A percentile compares a stretch with the other conserved stretches of the same genome.
Conservation (phyloP, 2,329 filamentous ascomycete genomes). For the Grosmannia serpens region DNA sequence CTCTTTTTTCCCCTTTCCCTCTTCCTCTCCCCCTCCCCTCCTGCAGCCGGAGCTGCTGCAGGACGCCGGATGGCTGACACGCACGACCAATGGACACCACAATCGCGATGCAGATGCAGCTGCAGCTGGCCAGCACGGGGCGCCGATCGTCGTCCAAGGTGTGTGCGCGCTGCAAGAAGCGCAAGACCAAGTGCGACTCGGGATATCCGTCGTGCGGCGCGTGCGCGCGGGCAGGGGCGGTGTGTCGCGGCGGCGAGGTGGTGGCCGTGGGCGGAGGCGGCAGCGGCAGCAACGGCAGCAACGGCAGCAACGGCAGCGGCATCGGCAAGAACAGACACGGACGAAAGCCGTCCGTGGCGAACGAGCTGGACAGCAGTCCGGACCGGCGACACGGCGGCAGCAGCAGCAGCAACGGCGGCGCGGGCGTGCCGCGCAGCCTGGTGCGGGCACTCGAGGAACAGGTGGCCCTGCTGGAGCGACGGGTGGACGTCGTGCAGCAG, state of each 20-base stretch:
- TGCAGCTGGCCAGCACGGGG: background rate
- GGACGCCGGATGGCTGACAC: background rate
- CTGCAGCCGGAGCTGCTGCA: background rate
- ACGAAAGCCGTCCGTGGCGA: too few species aligned
- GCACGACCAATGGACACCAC: background rate
- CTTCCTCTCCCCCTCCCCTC: background rate
- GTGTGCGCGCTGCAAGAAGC: constrained; percentile 1
- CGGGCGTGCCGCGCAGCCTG: background rate
- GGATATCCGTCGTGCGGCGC: constrained; percentile 1
- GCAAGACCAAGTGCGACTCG: constrained; percentile 2
- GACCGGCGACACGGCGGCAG: too few species aligned
- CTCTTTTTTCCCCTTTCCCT: background rate
- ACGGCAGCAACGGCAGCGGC: background rate
- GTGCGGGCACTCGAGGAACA: constrained; percentile 2
- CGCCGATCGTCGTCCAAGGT: constrained; percentile 1
- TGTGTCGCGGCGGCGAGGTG: background rate
- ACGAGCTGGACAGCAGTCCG: too few species aligned
- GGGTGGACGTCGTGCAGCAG: background rate
- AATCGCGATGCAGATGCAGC: background rate
- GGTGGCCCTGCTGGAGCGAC: background rate
- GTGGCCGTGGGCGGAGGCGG: background rate
- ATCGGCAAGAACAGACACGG: too few species aligned
- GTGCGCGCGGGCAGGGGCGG: background rate
- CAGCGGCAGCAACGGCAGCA: background rate
- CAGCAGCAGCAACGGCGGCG: background rate